Evolutionary conservation across 1,139 yeast species (phyloP).

Genomic region (Lodderomyces jiufengensis): DNA sequence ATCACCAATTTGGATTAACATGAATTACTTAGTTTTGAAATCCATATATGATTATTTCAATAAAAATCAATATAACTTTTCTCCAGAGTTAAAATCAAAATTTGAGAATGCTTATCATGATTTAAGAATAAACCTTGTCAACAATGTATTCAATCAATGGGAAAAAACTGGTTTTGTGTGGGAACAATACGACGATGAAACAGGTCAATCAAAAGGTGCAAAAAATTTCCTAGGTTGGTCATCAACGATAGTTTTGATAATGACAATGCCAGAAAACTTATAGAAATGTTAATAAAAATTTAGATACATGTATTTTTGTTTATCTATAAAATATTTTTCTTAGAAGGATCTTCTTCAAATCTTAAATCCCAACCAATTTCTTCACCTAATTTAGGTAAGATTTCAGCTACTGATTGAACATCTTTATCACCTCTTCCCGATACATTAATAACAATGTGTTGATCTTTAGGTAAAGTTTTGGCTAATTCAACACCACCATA

Average conservation of each 20-base stretch:
- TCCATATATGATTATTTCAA: conserved; percentile 55
- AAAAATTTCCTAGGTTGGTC: conserved; percentile 96
- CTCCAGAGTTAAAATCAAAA: conserved; percentile 33
- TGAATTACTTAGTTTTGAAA: conserved; percentile 79
- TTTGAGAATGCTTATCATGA: conserved; percentile 43
- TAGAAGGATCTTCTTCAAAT: conserved; percentile 59
- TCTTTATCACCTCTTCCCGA: conserved; percentile 99
- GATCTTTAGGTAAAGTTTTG: conserved; percentile 72
- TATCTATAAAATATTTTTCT: conserved; percentile 14
- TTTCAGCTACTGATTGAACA: conserved; percentile 95
- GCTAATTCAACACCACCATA: conserved; percentile 89
- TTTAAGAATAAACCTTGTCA: conserved; percentile 64
- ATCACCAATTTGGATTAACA: conserved; percentile 90
- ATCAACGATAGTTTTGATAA: conserved; percentile 71
- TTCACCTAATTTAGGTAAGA: conserved; percentile 84
- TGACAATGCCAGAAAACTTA: conserved; percentile 66
- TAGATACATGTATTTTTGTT: neutral
- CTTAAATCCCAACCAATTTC: conserved; percentile 94
- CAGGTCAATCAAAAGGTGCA: conserved; percentile 78
- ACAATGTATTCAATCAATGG: conserved; percentile 69
- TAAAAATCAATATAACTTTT: conserved; percentile 18
- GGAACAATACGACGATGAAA: conserved; percentile 82
- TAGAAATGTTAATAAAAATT: neutral
- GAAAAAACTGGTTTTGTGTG: conserved; percentile 75
- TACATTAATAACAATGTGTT: conserved; percentile 80